Evolutionary conservation across 495 filamentous ascomycete genomes (phyloP).

Genomic region (Tuber melanosporum): DNA sequence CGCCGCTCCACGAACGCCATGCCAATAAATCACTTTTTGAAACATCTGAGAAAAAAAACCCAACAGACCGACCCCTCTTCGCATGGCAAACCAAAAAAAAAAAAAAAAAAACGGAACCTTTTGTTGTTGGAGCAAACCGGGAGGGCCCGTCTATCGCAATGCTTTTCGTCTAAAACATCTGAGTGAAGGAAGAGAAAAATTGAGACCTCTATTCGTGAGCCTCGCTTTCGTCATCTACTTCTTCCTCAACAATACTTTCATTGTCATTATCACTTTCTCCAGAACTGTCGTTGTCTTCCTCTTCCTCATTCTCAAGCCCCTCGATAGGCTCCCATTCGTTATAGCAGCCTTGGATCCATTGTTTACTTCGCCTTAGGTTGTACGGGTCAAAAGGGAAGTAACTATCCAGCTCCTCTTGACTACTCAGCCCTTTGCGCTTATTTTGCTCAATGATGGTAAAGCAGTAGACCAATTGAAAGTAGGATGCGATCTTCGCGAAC

Average conservation of each 20-base stretch:
- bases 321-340: slow-evolving; percentile 73
- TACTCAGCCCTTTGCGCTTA: slow-evolving; percentile 56
- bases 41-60: neutral
- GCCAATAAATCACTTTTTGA: neutral
- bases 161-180: neutral
- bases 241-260: slow-evolving; percentile 26
- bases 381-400: slow-evolving; percentile 99
- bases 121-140: neutral
- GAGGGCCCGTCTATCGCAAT: neutral
- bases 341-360: slow-evolving; percentile 82
- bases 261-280: slow-evolving; percentile 47
- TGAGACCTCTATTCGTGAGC: neutral
- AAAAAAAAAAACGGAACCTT: neutral
- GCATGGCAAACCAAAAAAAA: neutral
- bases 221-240: slow-evolving; percentile 23
- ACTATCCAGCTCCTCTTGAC: slow-evolving; percentile 56
- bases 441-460: slow-evolving; percentile 84
- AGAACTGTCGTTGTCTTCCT: slow-evolving; percentile 49
- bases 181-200: neutral
- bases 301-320: slow-evolving; percentile 59
- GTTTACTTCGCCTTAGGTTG: slow-evolving; percentile 70
- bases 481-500: slow-evolving; percentile 78
- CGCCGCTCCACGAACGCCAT: neutral
- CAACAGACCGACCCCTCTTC: neutral
- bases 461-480: slow-evolving; percentile 79